Base-by-base conservation (phyloP, 2,329 filamentous ascomycete species). In the Anisogramma anomala region DNA sequence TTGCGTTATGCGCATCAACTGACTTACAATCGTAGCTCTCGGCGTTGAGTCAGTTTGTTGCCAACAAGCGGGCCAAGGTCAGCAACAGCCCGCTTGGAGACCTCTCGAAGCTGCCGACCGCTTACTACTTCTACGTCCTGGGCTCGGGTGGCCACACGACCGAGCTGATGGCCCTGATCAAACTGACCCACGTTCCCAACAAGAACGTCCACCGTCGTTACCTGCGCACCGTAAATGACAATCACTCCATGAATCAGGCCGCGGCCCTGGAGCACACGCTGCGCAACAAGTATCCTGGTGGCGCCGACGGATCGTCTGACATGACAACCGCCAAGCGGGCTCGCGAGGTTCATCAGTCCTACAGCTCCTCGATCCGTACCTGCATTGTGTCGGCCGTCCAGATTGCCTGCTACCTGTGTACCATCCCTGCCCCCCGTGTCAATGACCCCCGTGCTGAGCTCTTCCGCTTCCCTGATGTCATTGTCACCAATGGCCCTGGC, bases 131-230 rank as follows among this genome's bases (percentile, higher is more conserved):
- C 23, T 74, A 94, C 48, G 79, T 96, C 19, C 80, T 96, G 18
- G 91, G 91, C 39, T 93, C 84, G 3, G 91, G 91, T 23, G 91
- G 91, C 1, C 91, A 98, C 62, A 95, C 91, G 0, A 80, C 86
- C 35, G 91, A 98, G 62, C 94, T 98, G 83, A 70, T 94, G 48
- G 78, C 82, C 54, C 83, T 95, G 66, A 75, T 98, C 52, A 66
- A 68, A 42, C 65, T 68, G 50, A 73, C 71, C 50, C 74, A 72
- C 54, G 67, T 66, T 43, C 61, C 62, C 28, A 68, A 67, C 49
- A 33, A 57, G 40, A 57, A 60, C 54, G 62, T 79, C 62, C 79
- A 84, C 52, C 75, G 91, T 19, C 89, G 85, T 20, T 98, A 94
- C 59, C 64, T 94, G 17, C 70, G 93, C 41, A 83, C 81, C 48